These are phyloP conservation scores for Pyrenula massariospora DNA, from an alignment of 495 filamentous ascomycete species.

Conservation along the genomic window DNA sequence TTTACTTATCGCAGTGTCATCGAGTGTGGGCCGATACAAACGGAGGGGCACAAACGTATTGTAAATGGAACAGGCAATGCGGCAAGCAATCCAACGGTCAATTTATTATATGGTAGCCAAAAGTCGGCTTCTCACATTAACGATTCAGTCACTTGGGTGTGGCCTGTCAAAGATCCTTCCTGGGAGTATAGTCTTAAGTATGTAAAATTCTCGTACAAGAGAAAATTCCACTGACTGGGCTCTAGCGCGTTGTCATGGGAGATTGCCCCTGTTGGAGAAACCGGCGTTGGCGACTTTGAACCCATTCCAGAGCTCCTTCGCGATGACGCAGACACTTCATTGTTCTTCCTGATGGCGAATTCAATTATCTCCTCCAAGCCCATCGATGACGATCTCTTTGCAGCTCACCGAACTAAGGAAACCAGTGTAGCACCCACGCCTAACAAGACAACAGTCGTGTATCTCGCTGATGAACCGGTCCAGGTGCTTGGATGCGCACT, in stretches of 20 bases:
- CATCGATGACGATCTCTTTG: background rate
- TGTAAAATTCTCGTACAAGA: background rate
- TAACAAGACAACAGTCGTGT: background rate
- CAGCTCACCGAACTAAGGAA: background rate
- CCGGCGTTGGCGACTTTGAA: background rate
- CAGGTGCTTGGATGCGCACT: background rate
- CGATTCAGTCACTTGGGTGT: background rate
- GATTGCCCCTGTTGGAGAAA: background rate
- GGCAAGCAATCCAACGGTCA: background rate
- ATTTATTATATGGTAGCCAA: background rate
- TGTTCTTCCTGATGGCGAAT: background rate
- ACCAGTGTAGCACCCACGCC: background rate
- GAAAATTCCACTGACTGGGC: background rate
- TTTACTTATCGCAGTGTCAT: constrained; percentile 4
- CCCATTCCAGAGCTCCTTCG: background rate
- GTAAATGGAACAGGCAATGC: background rate
- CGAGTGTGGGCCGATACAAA: background rate
- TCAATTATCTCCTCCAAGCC: background rate
- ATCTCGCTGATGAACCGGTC: background rate
- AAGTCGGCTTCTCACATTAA: background rate
- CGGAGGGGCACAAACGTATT: background rate
- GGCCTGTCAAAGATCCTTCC: background rate
- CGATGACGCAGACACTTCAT: background rate
- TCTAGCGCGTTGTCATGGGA: background rate
- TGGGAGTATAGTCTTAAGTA: background rate